Evolutionary conservation across 2,329 filamentous ascomycete species (phyloP).

Genomic region (Scolecobasidium constrictum): DNA sequence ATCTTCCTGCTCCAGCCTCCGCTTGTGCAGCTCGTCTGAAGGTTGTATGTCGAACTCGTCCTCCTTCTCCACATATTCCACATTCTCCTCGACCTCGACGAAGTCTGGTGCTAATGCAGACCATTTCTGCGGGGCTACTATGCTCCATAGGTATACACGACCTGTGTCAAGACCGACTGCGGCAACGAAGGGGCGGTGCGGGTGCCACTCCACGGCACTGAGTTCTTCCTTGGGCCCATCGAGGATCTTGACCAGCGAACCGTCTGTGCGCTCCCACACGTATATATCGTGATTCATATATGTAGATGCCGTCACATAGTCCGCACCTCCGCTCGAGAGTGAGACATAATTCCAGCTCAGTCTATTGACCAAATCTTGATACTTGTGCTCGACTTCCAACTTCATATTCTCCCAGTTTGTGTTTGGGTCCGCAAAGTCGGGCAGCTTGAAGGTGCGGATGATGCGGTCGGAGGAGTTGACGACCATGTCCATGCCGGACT

Average conservation of each 20-base stretch:
- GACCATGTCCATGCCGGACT: constrained; percentile 76
- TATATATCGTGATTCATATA: constrained; percentile 99
- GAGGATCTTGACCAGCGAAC: constrained; percentile 89
- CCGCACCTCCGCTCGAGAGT: constrained; percentile 65
- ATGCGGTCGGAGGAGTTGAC: constrained; percentile 92
- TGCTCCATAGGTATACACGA: constrained; percentile 91
- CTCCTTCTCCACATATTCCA: constrained; percentile 89
- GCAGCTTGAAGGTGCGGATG: constrained; percentile 83
- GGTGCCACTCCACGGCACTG: constrained; percentile 96
- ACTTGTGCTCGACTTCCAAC: constrained; percentile 91
- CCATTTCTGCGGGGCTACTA: constrained; percentile 92
- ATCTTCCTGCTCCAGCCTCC: constrained; percentile 81
- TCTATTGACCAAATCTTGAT: constrained; percentile 92
- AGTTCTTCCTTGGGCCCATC: constrained; percentile 96
- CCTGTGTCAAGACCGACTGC: constrained; percentile 90
- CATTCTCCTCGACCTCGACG: constrained; percentile 94
- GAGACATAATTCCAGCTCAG: constrained; percentile 95
- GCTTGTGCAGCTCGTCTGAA: constrained; percentile 85
- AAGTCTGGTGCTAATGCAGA: constrained; percentile 95
- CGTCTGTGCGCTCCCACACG: constrained; percentile 91
- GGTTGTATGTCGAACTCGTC: constrained; percentile 98
- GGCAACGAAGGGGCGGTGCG: constrained; percentile 72
- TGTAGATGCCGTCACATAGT: constrained; percentile 92
- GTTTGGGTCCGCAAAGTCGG: constrained; percentile 51
- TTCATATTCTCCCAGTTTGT: constrained; percentile 79